These are phyloP conservation scores for Articulospora tetracladia DNA, from an alignment of 495 filamentous ascomycete genomes.

Conservation along the genomic window DNA sequence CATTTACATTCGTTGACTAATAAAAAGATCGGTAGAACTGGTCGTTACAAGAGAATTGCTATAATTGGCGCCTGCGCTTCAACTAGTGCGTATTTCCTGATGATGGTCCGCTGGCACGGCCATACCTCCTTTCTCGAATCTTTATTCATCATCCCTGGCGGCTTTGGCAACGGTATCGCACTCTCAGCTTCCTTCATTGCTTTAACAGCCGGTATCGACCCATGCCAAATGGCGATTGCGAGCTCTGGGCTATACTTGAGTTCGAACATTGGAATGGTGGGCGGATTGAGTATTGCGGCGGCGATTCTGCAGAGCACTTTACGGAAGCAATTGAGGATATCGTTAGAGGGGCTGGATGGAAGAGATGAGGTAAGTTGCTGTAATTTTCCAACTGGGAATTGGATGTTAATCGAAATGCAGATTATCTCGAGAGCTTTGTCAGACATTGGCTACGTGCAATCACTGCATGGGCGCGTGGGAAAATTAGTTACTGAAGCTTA, in stretches of 20 bases:
- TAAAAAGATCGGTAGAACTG: constrained; percentile 32
- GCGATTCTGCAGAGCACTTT: constrained; percentile 9
- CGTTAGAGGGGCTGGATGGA: not conserved
- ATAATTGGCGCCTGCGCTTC: constrained; percentile 48
- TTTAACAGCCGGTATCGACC: constrained; percentile 49
- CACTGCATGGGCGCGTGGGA: not conserved
- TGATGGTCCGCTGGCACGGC: constrained; percentile 60
- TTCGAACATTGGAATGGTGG: constrained; percentile 45
- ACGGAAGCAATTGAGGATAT: constrained; percentile 10
- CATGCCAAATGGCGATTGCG: constrained; percentile 50
- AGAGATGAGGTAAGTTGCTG: not conserved
- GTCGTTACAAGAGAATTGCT: constrained; percentile 53
- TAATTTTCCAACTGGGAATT: not conserved
- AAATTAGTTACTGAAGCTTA: constrained; percentile 4
- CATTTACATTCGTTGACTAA: constrained; percentile 37
- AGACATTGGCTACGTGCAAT: constrained; percentile 6
- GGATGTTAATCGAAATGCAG: not conserved
- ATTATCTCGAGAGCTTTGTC: constrained; percentile 3
- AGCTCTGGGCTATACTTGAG: constrained; percentile 50
- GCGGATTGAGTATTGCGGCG: constrained; percentile 47
- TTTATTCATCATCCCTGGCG: constrained; percentile 58
- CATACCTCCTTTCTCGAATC: constrained; percentile 56
- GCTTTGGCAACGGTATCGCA: constrained; percentile 52
- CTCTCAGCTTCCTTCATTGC: constrained; percentile 51
- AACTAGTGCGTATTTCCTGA: constrained; percentile 46